phyloP scores from a whole-genome alignment of 2,329 filamentous ascomycete genomes.

The Exophiala lecanii-corni region DNA sequence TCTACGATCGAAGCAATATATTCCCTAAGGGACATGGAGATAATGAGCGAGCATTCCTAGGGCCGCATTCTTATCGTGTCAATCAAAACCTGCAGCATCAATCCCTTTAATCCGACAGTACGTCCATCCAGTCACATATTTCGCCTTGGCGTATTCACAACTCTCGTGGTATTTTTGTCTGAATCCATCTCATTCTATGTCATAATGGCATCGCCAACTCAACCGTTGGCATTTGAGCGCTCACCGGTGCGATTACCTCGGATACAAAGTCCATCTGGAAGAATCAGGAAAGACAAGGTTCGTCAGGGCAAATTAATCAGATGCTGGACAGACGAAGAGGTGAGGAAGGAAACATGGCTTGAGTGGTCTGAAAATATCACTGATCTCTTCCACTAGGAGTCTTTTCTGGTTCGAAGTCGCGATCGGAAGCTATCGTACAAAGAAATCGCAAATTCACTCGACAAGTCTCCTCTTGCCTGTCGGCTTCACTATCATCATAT shows the following conservation, averaged over 20 bases:
- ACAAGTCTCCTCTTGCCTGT: conserved; percentile 84
- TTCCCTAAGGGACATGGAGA: conserved; percentile 43
- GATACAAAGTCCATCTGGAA: conserved; percentile 58
- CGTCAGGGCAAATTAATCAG: conserved; percentile 36
- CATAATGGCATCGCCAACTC: conserved; percentile 12
- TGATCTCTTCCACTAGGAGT: conserved; percentile 53
- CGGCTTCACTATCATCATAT: conserved; percentile 84
- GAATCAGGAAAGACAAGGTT: conserved; percentile 18
- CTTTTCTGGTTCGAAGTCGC: conserved; percentile 76
- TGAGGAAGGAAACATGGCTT: conserved; percentile 38
- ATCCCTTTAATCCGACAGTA: background rate
- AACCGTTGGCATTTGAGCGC: conserved; percentile 51
- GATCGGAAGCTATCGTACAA: conserved; percentile 89
- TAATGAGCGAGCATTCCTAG: conserved; percentile 2
- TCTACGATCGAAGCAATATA: conserved; percentile 40
- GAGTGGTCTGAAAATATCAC: background rate
- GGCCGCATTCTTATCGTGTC: background rate
- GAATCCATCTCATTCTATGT: background rate
- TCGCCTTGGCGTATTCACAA: background rate
- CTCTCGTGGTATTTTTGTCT: conserved; percentile 31
- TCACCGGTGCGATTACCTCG: conserved; percentile 60
- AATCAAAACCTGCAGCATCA: conserved; percentile 1
- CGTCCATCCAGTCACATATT: background rate
- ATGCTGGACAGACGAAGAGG: conserved; percentile 83
- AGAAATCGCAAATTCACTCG: conserved; percentile 77